These are phyloP conservation scores for Cordyceps fumosorosea DNA, from an alignment of 2,329 filamentous ascomycete genomes.

Conservation along the genomic window DNA sequence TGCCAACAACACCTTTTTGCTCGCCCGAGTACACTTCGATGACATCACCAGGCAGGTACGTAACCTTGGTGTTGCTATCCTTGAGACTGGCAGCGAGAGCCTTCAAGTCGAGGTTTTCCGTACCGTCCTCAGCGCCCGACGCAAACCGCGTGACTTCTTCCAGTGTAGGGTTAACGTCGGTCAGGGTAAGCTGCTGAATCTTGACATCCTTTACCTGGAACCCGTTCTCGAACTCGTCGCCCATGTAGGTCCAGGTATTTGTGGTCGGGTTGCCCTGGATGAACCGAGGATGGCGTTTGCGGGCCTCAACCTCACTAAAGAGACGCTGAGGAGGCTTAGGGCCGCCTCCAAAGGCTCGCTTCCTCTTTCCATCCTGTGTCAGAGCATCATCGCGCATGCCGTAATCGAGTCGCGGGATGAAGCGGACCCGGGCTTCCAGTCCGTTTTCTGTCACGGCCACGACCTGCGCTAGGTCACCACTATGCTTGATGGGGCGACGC, in stretches of 20 bases:
- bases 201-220: constrained; percentile 93
- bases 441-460: constrained; percentile 91
- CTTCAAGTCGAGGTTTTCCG: constrained; percentile 86
- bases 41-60: constrained; percentile 88
- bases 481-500: constrained; percentile 71
- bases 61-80: constrained; percentile 70
- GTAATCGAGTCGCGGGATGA: constrained; percentile 90
- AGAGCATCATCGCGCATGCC: constrained; percentile 71
- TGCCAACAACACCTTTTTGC: constrained; percentile 84
- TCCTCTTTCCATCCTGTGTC: constrained; percentile 65
- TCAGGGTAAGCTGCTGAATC: constrained; percentile 75
- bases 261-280: constrained; percentile 64
- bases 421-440: constrained; percentile 75
- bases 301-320: constrained; percentile 89
- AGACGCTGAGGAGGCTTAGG: constrained; percentile 78
- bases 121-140: constrained; percentile 80
- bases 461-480: constrained; percentile 84
- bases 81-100: constrained; percentile 87
- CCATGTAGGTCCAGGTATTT: constrained; percentile 78
- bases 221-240: constrained; percentile 85
- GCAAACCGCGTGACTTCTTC: constrained; percentile 97
- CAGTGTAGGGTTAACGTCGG: constrained; percentile 85
- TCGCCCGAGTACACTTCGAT: constrained; percentile 95
- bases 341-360: constrained; percentile 57
- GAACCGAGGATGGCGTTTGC: constrained; percentile 69